Conservation (phyloP, 768 basidiomycete species). For the Nidula microcarpa region DNA sequence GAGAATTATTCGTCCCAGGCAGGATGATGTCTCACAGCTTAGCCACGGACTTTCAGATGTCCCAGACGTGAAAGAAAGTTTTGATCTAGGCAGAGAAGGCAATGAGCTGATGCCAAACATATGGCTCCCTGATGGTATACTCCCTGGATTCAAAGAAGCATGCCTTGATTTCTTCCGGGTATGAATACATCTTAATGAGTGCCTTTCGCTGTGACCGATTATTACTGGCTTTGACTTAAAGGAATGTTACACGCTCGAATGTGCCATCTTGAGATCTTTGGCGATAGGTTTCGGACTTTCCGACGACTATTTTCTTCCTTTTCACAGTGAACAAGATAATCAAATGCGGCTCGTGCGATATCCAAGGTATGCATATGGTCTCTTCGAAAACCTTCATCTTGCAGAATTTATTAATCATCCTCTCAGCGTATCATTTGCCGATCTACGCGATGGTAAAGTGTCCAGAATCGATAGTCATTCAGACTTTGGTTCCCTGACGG, state of each 20-base stretch:
- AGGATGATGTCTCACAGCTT: conserved; percentile 25
- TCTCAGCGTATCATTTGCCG: conserved; percentile 24
- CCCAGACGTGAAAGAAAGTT: conserved; percentile 48
- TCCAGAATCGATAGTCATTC: conserved; percentile 46
- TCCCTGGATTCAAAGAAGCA: conserved; percentile 51
- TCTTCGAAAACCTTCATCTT: background rate
- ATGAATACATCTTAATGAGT: conserved; percentile 10
- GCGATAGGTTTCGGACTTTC: conserved; percentile 41
- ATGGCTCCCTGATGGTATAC: conserved; percentile 48
- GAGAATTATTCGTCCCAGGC: conserved; percentile 29
- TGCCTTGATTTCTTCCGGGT: conserved; percentile 52
- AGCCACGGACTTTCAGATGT: conserved; percentile 21
- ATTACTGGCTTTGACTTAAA: conserved; percentile 9
- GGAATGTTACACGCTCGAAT: conserved; percentile 39
- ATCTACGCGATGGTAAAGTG: conserved; percentile 30
- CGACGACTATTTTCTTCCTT: conserved; percentile 40
- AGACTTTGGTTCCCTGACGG: conserved; percentile 56
- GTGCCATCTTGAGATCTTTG: conserved; percentile 44
- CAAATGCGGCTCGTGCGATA: conserved; percentile 59
- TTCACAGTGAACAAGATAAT: conserved; percentile 43
- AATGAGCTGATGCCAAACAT: conserved; percentile 47
- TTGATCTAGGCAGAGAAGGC: conserved; percentile 49
- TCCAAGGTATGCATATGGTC: conserved; percentile 25
- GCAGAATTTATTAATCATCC: background rate
- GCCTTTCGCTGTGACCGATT: conserved; percentile 8